A percentile compares a stretch with the other conserved stretches of the same genome.
Conservation (phyloP, 2,329 filamentous ascomycete genomes). For the Rhynchosporium secalis region DNA sequence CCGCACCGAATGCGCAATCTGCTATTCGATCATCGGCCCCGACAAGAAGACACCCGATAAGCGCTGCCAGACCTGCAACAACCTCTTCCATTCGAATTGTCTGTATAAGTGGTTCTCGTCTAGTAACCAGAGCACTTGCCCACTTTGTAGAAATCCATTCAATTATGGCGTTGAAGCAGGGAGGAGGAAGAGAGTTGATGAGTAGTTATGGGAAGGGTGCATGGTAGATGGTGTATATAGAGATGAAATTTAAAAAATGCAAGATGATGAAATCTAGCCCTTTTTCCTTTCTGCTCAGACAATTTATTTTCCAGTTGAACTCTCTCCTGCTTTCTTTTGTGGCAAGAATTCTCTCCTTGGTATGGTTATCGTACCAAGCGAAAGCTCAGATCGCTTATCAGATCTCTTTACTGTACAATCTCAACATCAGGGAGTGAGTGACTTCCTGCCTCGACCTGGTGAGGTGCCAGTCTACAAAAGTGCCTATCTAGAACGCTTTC, state of each 20-base stretch:
- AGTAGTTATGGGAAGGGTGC: background rate
- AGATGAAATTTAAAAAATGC: background rate
- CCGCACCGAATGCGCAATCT: conserved; percentile 93
- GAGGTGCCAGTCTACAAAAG: too few species aligned
- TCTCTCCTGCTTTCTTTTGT: background rate
- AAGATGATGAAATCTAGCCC: background rate
- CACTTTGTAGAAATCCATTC: conserved; percentile 88
- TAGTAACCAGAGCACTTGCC: conserved; percentile 88
- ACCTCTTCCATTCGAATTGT: conserved; percentile 86
- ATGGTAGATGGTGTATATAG: background rate
- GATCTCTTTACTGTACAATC: too few species aligned
- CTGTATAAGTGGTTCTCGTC: conserved; percentile 97
- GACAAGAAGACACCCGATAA: conserved; percentile 93
- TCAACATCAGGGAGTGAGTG: too few species aligned
- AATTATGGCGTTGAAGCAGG: conserved; percentile 46
- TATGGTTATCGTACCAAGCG: too few species aligned
- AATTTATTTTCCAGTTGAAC: background rate
- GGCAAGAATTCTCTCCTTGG: too few species aligned
- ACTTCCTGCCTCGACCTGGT: too few species aligned
- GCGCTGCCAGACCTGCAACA: conserved; percentile 87
- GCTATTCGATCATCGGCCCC: conserved; percentile 88
- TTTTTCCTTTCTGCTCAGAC: background rate
- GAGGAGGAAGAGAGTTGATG: conserved; percentile 7
- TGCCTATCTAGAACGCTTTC: too few species aligned
- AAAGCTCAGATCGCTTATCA: too few species aligned